phyloP scores from a whole-genome alignment of 345 rosid genomes.

The Pelargonium nanum region DNA sequence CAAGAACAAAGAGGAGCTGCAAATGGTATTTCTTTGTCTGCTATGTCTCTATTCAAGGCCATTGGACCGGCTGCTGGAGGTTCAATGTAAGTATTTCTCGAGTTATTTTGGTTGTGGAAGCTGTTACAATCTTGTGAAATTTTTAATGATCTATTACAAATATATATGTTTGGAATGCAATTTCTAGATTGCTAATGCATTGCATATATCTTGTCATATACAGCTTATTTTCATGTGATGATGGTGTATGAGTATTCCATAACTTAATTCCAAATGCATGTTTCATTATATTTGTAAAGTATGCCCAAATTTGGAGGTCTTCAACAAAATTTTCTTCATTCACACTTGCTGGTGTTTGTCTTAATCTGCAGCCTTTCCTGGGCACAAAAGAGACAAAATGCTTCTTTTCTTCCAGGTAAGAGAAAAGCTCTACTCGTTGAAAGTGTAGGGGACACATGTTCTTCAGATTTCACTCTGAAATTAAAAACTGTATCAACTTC shows the following conservation, averaged over 20 bases:
- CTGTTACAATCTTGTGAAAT: too few species aligned
- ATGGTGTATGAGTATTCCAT: too few species aligned
- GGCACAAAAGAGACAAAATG: slow-evolving; percentile 33
- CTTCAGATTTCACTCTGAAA: too few species aligned
- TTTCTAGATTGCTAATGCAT: too few species aligned
- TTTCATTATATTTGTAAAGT: too few species aligned
- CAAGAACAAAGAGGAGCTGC: slow-evolving; percentile 51
- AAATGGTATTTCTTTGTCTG: slow-evolving; percentile 38
- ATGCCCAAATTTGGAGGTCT: too few species aligned
- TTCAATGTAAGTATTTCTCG: slow-evolving; percentile 21
- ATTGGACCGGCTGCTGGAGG: slow-evolving; percentile 49
- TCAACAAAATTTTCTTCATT: background rate
- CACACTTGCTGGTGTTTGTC: background rate
- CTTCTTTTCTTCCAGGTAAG: slow-evolving; percentile 36
- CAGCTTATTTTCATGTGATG: too few species aligned
- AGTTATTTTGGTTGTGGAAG: background rate
- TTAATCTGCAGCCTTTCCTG: slow-evolving; percentile 37
- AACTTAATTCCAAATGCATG: too few species aligned
- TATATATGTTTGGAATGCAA: too few species aligned
- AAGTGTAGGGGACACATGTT: background rate
- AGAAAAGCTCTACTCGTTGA: background rate
- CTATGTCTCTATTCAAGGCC: slow-evolving; percentile 49
- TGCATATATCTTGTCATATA: too few species aligned
- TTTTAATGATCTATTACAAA: too few species aligned
- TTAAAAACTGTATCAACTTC: too few species aligned